phyloP scores from a whole-genome alignment of 345 rosid genomes.

The Theobroma cacao region DNA sequence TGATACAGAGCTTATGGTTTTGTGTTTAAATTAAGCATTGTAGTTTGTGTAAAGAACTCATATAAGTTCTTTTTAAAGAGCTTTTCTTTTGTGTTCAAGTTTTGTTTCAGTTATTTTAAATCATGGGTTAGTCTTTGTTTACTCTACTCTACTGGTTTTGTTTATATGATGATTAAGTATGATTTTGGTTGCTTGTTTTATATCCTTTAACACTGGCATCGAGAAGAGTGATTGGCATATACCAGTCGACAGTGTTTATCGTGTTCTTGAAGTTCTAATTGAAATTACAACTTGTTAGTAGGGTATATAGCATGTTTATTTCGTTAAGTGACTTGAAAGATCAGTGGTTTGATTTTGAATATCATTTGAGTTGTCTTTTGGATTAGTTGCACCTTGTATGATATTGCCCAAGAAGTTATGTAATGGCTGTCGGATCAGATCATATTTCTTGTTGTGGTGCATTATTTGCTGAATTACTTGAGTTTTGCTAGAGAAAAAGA shows the following conservation, averaged over 20 bases:
- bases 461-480: background rate
- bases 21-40: background rate
- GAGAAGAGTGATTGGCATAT: no score
- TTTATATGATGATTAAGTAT: background rate
- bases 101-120: background rate
- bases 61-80: background rate
- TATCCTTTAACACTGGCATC: background rate
- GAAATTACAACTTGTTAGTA: background rate
- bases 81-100: background rate
- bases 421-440: background rate
- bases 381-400: background rate
- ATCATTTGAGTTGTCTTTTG: background rate
- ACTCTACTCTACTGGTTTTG: background rate
- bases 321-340: background rate
- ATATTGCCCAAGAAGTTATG: no score
- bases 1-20: slow-evolving; percentile 8
- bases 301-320: background rate
- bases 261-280: background rate
- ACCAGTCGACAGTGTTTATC: background rate
- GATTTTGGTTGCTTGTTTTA: background rate
- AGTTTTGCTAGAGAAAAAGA: background rate
- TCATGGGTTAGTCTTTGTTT: background rate
- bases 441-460: background rate
- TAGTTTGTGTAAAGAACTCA: slow-evolving; percentile 9
- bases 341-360: background rate